Base-by-base conservation (phyloP, 176 grass and related monocot species). In the Hsuehochloa calcarea region DNA sequence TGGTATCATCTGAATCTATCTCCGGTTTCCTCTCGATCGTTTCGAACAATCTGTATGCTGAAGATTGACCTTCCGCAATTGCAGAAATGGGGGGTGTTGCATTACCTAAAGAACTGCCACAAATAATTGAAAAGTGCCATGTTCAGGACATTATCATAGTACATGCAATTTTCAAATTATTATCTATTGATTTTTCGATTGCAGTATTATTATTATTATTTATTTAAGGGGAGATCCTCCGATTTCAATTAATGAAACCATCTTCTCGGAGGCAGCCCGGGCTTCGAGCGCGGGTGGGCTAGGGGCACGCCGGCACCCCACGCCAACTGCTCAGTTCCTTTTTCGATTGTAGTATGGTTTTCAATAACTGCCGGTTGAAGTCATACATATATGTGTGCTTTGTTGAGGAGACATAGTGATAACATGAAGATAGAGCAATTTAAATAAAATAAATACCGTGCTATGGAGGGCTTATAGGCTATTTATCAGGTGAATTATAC, bases 11-110 rank as follows among this genome's bases (percentile, higher is more conserved):
- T 51, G 92, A 84, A 87, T 97, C 86, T 73, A 97, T 97, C 68
- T 90, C 74, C 26, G 94, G 92, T 79, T 89, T 97, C 64, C 94
- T 90, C 25, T 80, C 56, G 52, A 97, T 94, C 44, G 85, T 92
- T 80, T 88, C 83, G 19, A 97, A 97, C 80, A 97, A 79, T 80
- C 83, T 92, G 78, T 86, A 92, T 60, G 91, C 94, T 87, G 91
- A 90, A 46, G 90, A 87, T 84, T 97, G 92, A 81, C 94, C 94
- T 68, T 74, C 89, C 9, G 83, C 89, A 72, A 94, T 84, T 78
- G 89, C 87, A 82, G 82, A 86, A 60, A 91, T 12, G 31, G 91
- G 88, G 16, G 94, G 94, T 66, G 92, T 90, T 76, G 82, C 92
- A 85, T 69, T 79, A 19, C 94, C 92, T 86, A 97, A 63, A 52